Percentiles rank a stretch among this genome's conserved stretches.
Evolutionary conservation across 2,329 filamentous ascomycete genomes (phyloP).

Genomic region (Paracoccidioides brasiliensis): DNA sequence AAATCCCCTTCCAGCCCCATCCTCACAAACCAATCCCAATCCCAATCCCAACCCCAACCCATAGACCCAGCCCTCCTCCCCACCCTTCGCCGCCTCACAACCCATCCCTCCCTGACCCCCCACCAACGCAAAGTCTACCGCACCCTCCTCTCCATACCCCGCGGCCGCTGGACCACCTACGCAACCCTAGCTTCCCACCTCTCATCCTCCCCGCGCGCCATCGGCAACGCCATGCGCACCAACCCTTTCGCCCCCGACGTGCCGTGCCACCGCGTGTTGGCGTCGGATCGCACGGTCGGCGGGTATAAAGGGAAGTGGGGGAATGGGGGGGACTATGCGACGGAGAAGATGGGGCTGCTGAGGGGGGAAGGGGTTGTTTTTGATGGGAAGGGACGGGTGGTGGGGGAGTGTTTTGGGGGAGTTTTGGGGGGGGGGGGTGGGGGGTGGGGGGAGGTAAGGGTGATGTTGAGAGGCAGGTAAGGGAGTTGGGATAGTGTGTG

Average conservation of each 20-base stretch:
- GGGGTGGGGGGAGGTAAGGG: background rate
- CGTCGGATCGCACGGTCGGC: conserved; percentile 49
- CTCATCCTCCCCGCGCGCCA: conserved; percentile 57
- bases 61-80: conserved; percentile 10
- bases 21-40: background rate
- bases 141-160: conserved; percentile 63
- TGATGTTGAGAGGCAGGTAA: background rate
- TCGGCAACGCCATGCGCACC: conserved; percentile 60
- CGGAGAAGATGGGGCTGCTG: conserved; percentile 30
- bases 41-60: background rate
- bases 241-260: conserved; percentile 77
- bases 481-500: background rate
- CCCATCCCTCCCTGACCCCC: conserved; percentile 35
- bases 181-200: conserved; percentile 55
- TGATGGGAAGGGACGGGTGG: conserved; percentile 30
- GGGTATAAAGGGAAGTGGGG: conserved; percentile 41
- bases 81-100: conserved; percentile 29
- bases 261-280: conserved; percentile 70
- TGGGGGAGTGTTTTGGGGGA: conserved; percentile 21
- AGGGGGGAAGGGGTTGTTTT: conserved; percentile 33
- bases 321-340: conserved; percentile 31
- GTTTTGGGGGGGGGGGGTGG: conserved; percentile 13
- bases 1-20: background rate
- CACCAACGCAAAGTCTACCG: conserved; percentile 49
- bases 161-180: conserved; percentile 66